Evolutionary conservation across 352 stramenopile species (phyloP).

Genomic region (Phytopythium montanum): DNA sequence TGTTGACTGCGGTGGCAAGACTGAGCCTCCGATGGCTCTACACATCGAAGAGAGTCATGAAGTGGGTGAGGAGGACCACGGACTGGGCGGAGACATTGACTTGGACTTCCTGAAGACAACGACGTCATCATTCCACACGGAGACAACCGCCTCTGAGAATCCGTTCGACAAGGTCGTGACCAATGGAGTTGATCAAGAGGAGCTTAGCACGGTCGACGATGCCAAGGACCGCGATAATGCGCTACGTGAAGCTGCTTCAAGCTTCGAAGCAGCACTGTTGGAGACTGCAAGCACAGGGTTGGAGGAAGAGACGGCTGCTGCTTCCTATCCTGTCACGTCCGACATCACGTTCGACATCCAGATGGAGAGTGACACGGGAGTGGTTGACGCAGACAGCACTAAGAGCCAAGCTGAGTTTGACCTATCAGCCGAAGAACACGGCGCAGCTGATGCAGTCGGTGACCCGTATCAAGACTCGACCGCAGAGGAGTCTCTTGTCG

Average conservation of each 20-base stretch:
- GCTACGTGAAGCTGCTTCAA: neutral
- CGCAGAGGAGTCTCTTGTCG: neutral
- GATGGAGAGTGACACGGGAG: conserved; percentile 13
- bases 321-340: conserved; percentile 14
- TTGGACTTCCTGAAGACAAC: conserved; percentile 26
- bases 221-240: neutral
- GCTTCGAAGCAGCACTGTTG: neutral
- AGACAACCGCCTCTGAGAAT: neutral
- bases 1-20: too few species aligned
- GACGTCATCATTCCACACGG: conserved; percentile 8
- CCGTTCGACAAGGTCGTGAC: too few species aligned
- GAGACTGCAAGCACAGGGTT: neutral
- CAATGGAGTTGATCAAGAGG: neutral
- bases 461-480: neutral
- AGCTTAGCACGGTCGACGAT: neutral
- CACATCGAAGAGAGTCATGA: too few species aligned
- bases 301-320: neutral
- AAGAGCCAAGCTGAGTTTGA: neutral
- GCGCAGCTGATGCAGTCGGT: too few species aligned
- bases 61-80: neutral
- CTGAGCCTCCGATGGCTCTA: neutral
- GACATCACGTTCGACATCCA: conserved; percentile 57
- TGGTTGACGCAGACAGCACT: conserved; percentile 6
- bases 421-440: neutral
- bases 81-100: conserved; percentile 12